Evolutionary conservation across 257 asterid genomes (phyloP).

Genomic region (Thymus mandschuricus): DNA sequence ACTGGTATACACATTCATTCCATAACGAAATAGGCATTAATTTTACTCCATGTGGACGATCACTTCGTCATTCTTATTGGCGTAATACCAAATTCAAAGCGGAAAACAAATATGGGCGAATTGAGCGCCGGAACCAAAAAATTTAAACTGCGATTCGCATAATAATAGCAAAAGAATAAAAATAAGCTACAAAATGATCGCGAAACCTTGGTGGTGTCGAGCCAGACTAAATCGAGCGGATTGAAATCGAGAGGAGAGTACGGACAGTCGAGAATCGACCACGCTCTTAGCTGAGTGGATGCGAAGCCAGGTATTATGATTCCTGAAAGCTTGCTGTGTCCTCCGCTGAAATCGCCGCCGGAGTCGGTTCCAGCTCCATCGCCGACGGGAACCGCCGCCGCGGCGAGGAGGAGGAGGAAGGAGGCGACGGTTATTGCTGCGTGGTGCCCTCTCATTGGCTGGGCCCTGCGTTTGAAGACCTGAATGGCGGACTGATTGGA

Average conservation of each 20-base stretch:
- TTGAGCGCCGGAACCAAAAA: conserved; percentile 8
- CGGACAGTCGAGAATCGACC: conserved; percentile 98
- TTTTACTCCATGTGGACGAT: not conserved
- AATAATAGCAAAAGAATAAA: not conserved
- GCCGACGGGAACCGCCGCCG: conserved; percentile 42
- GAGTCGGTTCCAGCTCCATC: conserved; percentile 39
- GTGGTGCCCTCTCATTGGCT: conserved; percentile 64
- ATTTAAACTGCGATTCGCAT: conserved; percentile 13
- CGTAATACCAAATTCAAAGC: conserved; percentile 7
- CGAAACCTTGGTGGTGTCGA: conserved; percentile 83
- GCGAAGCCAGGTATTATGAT: conserved; percentile 98
- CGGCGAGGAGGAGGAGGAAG: conserved; percentile 43
- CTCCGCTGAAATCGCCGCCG: conserved; percentile 55
- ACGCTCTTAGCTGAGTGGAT: conserved; percentile 92
- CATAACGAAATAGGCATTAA: not conserved
- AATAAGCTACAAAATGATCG: conserved; percentile 1
- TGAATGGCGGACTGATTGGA: conserved; percentile 32
- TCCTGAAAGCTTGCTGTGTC: conserved; percentile 70
- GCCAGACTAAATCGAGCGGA: conserved; percentile 99
- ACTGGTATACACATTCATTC: conserved; percentile 7
- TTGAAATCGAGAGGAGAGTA: conserved; percentile 96
- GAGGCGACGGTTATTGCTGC: conserved; percentile 37
- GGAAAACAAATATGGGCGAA: not conserved
- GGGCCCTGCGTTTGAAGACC: conserved; percentile 35
- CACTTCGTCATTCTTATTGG: conserved; percentile 14